Evolutionary conservation across 2,329 filamentous ascomycete species (phyloP), one percentile per base, ranked within the genome.

Genomic region (Corynespora cassiicola): DNA sequence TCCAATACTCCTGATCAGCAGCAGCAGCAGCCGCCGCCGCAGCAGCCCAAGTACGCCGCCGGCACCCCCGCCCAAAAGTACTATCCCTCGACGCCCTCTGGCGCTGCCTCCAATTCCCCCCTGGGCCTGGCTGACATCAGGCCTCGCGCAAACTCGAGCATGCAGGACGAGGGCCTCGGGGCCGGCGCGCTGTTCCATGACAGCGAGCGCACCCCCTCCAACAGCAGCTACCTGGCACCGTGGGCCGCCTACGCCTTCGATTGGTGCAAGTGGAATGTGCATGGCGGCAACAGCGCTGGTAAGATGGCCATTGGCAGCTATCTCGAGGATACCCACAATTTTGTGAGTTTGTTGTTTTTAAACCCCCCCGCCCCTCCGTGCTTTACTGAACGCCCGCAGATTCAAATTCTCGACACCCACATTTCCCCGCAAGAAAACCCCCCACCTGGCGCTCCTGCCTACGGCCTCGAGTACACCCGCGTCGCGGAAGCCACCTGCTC

Each of bases 231-330:
- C 64, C 74, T 95, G 48, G 90, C 92, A 4, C 91, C 92, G 0
- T 99, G 94, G 90, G 87, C 90, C 10, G 85, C 95, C 38, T 99
- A 97, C 68, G 92, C 94, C 9, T 92, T 95, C 59, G 94, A 99
- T 73, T 99, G 94, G 94, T 99, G 94, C 75, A 99, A 99, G 71
- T 99, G 94, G 92, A 84, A 88, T 11, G 85, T 92, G 2, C 83
- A 90, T 25, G 74, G 75, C 22, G 66, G 67, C 21, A 70, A 85
- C 52, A 85, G 88, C 47, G 90, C 89, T 3, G 94, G 94, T 24
- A 97, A 97, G 71, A 81, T 99, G 56, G 94, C 94, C 9, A 79
- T 99, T 24, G 94, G 92, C 43, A 99, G 94, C 74, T 97, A 97
- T 66, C 75, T 97, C 34, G 94, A 99, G 72, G 94, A 99, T 70